Base-by-base conservation (phyloP, 768 basidiomycete genomes). In the Rhodocollybia butyracea region DNA sequence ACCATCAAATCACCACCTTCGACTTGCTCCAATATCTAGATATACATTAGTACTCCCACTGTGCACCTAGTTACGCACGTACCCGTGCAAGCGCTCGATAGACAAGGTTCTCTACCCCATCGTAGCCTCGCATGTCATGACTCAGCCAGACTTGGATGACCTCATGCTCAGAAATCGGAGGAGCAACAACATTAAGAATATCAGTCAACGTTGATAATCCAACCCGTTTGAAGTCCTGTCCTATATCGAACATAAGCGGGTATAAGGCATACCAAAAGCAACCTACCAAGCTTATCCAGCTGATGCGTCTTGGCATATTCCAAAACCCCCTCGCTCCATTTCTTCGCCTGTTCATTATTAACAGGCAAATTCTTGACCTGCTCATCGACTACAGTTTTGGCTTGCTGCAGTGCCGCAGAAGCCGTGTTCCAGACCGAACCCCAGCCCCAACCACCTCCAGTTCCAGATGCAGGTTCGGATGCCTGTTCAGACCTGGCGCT, bases 151-250 rank as follows among this genome's bases (percentile, higher is more conserved):
- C 86, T 67, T 97, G 86, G 60, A 99, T 94, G 15, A 98, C 93
- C 71, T 99, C 97, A 67, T 98, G 96, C 68, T 96, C 95, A 24
- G 95, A 91, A 63, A 98, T 98, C 12, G 97, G 97, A 39, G 97
- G 97, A 0, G 97, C 97, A 57, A 99, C 96, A 27, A 89, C 96
- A 67, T 98, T 96, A 48, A 99, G 76, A 54, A 99, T 86, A 55
- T 96, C 94, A 2, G 84, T 91, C 26, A 98, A 74, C 2, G 95
- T 94, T 10, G 91, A 93, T 34, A 95, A 73, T 27, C 94, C 92
- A 26, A 90, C 89, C 48, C 87, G 82, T 66, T 86, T 91, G 64
- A 98, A 87, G 66, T 97, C 95, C 66, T 94, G 82, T 50, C 91
- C 94, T 97, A 63, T 31, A 59, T 51, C 39, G 27, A 17, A 34